phyloP scores from a whole-genome alignment of 2,329 filamentous ascomycete genomes.

The Sclerotinia glacialis region DNA sequence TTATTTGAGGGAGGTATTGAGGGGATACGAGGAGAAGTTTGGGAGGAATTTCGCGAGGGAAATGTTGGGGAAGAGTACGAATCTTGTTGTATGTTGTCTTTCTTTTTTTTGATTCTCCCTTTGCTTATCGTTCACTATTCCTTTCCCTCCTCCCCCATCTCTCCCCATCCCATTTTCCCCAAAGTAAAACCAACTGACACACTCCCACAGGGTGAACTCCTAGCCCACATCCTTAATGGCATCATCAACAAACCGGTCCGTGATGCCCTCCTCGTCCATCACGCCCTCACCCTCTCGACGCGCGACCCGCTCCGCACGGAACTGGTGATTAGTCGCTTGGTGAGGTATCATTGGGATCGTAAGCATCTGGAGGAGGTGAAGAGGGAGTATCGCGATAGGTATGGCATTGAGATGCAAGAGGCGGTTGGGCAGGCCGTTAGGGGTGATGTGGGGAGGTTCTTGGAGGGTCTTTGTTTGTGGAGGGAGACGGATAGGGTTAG shows the following conservation, averaged over 20 bases:
- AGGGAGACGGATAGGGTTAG: constrained; percentile 59
- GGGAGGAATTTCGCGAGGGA: constrained; percentile 81
- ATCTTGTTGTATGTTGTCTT: constrained; percentile 73
- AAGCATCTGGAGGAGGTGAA: constrained; percentile 78
- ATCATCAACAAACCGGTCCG: constrained; percentile 93
- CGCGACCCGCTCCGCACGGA: constrained; percentile 72
- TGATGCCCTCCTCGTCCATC: constrained; percentile 85
- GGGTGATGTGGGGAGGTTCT: constrained; percentile 76
- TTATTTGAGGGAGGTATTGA: constrained; percentile 77
- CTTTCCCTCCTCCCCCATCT: not conserved
- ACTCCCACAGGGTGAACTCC: constrained; percentile 72
- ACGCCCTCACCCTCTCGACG: constrained; percentile 73
- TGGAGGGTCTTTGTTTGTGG: constrained; percentile 64
- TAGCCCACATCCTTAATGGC: constrained; percentile 93
- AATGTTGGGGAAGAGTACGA: constrained; percentile 82
- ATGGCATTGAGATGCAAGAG: constrained; percentile 69
- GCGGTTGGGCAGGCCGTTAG: constrained; percentile 75
- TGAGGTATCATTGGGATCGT: constrained; percentile 90
- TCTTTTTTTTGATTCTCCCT: not conserved
- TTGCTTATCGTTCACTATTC: not conserved
- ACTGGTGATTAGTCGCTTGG: constrained; percentile 80
- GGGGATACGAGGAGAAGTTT: constrained; percentile 71
- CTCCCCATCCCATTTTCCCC: no score
- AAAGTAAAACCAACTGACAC: not conserved
- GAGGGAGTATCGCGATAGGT: constrained; percentile 74